These are phyloP conservation scores for Fusarium irregulare DNA, from an alignment of 2,329 filamentous ascomycete genomes.

Conservation along the genomic window DNA sequence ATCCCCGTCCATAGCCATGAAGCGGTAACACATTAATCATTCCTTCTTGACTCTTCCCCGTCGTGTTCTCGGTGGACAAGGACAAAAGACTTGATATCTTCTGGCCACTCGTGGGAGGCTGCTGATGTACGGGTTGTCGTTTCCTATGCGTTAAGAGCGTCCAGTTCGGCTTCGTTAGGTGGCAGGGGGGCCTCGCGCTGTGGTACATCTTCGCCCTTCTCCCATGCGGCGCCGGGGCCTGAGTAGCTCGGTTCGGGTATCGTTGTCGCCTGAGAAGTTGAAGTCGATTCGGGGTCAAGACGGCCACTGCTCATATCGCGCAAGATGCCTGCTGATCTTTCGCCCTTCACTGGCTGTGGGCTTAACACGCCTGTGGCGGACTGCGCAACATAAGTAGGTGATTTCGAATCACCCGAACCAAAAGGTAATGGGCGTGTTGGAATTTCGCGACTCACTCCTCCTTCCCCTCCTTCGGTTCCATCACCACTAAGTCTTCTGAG, in stretches of 20 bases:
- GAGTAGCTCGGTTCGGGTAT: slow-evolving; percentile 61
- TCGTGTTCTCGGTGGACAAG: slow-evolving; percentile 2
- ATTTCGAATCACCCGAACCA: slow-evolving; percentile 59
- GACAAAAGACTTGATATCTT: slow-evolving; percentile 15
- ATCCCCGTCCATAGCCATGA: slow-evolving; percentile 27
- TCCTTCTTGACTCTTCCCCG: slow-evolving; percentile 25
- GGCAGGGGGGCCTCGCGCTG: slow-evolving; percentile 52
- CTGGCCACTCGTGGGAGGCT: slow-evolving; percentile 8
- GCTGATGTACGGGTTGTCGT: slow-evolving; percentile 19
- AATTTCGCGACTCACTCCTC: slow-evolving; percentile 55
- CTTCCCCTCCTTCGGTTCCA: slow-evolving; percentile 42
- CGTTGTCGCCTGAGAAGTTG: slow-evolving; percentile 29
- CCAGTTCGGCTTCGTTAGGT: slow-evolving; percentile 56
- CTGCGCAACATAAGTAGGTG: slow-evolving; percentile 46
- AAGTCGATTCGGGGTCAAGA: slow-evolving; percentile 25
- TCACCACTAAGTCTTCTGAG: slow-evolving; percentile 62
- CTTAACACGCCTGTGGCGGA: slow-evolving; percentile 50
- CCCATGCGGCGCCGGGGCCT: slow-evolving; percentile 63
- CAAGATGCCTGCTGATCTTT: slow-evolving; percentile 51
- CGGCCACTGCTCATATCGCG: slow-evolving; percentile 46
- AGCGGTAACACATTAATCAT: slow-evolving; percentile 40
- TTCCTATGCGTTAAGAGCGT: slow-evolving; percentile 55
- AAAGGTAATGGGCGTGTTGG: slow-evolving; percentile 63
- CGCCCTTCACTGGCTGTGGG: slow-evolving; percentile 58
- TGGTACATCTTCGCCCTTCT: slow-evolving; percentile 60